These are phyloP conservation scores for Chaetomium cochliodes DNA, from an alignment of 495 filamentous ascomycete genomes.

Conservation along the genomic window DNA sequence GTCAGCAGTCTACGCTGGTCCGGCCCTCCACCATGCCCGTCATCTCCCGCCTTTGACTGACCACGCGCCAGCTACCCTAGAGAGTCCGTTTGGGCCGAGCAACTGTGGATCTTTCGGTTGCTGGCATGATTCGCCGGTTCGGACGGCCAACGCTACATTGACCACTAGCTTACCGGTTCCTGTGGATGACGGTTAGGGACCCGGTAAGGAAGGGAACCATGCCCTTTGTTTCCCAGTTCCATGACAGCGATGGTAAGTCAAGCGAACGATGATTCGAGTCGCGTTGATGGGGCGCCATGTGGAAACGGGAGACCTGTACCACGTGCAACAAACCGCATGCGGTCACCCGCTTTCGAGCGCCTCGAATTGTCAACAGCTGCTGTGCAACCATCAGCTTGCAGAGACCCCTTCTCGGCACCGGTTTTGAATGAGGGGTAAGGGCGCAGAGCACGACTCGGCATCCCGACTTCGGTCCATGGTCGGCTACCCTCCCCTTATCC, in stretches of 20 bases:
- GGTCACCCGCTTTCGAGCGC: conserved; percentile 24
- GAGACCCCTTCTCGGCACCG: conserved; percentile 23
- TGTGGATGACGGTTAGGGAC: conserved; percentile 15
- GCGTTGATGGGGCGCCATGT: conserved; percentile 16
- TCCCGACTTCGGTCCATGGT: conserved; percentile 35
- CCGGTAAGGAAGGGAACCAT: neutral
- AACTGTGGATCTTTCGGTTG: conserved; percentile 29
- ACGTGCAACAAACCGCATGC: conserved; percentile 36
- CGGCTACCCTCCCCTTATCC: conserved; percentile 22
- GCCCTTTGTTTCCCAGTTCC: neutral
- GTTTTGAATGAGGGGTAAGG: conserved; percentile 30
- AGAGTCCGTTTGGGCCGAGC: conserved; percentile 18
- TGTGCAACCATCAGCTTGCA: conserved; percentile 29
- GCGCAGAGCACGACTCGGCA: conserved; percentile 29
- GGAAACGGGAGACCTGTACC: conserved; percentile 24
- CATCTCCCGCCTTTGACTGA: neutral
- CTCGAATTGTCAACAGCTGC: conserved; percentile 24
- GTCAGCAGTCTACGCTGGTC: conserved; percentile 11
- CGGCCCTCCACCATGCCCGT: conserved; percentile 5
- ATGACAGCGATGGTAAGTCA: conserved; percentile 1
- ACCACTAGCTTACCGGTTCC: conserved; percentile 27
- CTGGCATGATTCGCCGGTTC: conserved; percentile 35
- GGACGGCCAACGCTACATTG: conserved; percentile 15
- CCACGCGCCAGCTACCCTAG: conserved; percentile 7
- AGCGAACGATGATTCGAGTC: conserved; percentile 1